Evolutionary conservation across 352 stramenopile genomes (phyloP), one percentile per base, ranked within the genome.

Genomic region (Globisporangium cylindrosporum): DNA sequence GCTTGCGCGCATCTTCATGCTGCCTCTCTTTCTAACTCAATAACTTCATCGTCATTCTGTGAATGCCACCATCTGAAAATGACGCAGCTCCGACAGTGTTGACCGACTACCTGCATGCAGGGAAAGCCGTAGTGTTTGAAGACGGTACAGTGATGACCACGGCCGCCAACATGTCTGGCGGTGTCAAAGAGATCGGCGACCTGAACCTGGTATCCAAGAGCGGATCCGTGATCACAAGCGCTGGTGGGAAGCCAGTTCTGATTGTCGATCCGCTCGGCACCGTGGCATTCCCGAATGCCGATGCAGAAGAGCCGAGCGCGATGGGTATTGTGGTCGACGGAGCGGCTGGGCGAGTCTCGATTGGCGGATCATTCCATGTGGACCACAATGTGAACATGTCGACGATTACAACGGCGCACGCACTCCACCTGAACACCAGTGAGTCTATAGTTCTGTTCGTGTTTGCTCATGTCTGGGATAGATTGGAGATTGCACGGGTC

Each of bases 71-170:
- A 48, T 48, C 3, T 48, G 5, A 48, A 14, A 18, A 48, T 48
- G 41, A 2, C 14, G 15, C 67, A 92, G 87, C 80, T 9, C 85
- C 85, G 1, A 83, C 79, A 34, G 61, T 95, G 32, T 79, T 78
- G 60, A 81, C 79, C 1, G 86, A 91, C 34, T 92, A 90, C 62
- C 56, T 95, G 1, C 84, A 85, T 51, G 82, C 82, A 18, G 67
- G 60, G 49, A 87, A 89, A 62, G 81, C 78, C 0, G 61, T 95
- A 34, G 71, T 93, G 8, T 95, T 93, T 66, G 71, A 84, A 9
- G 87, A 95, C 57, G 87, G 84, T 1, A 90, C 84, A 1, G 72
- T 88, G 25, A 95, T 93, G 87, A 93, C 87, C 5, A 93, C 85
- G 5, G 87, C 87, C 10, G 85, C 84, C 6, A 91, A 92, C 46